phyloP scores from a whole-genome alignment of 148 eudicot species.

The Rhododendron williamsianum region DNA sequence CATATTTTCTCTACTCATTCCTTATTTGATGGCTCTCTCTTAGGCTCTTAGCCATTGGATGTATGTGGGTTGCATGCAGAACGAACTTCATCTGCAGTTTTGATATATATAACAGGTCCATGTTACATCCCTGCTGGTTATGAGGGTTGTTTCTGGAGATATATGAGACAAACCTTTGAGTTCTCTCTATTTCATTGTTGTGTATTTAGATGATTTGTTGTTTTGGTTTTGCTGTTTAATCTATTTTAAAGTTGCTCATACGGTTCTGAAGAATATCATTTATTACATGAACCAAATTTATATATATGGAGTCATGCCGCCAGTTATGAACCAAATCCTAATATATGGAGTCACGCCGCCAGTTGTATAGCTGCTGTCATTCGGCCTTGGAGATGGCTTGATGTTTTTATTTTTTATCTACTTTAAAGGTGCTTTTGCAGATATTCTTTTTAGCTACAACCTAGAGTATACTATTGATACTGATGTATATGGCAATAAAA shows the following conservation, averaged over 20 bases:
- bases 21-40: neutral
- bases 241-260: neutral
- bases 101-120: neutral
- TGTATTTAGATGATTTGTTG: neutral
- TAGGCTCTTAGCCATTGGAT: neutral
- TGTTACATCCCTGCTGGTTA: neutral
- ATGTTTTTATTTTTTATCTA: neutral
- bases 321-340: neutral
- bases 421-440: neutral
- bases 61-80: constrained; percentile 1
- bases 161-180: neutral
- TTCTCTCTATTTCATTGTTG: neutral
- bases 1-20: neutral
- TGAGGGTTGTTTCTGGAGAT: neutral
- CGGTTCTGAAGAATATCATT: neutral
- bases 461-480: neutral
- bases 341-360: neutral
- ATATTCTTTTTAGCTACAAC: neutral
- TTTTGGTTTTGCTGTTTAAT: neutral
- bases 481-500: neutral
- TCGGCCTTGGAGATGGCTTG: neutral
- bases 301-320: neutral
- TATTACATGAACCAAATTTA: neutral
- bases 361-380: neutral
- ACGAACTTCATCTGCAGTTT: neutral